Evolutionary conservation across 768 basidiomycete genomes (phyloP).

Genomic region (Xanthoconium stramineum): DNA sequence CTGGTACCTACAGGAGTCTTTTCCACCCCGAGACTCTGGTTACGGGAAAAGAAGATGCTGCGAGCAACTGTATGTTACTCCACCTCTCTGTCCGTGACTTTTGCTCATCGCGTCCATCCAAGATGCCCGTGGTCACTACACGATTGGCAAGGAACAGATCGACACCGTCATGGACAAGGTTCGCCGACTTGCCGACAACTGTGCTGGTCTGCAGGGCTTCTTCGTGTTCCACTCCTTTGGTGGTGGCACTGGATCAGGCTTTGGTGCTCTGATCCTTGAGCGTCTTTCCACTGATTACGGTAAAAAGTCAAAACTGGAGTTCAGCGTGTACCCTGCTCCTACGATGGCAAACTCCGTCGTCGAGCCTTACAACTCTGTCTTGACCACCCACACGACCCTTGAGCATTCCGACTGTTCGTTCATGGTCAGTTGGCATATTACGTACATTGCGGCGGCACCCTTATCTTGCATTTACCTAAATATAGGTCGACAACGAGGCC

Average conservation of each 20-base stretch:
- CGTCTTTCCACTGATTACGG: constrained; percentile 96
- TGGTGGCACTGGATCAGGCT: constrained; percentile 97
- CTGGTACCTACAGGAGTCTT: constrained; percentile 90
- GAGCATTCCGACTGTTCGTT: constrained; percentile 99
- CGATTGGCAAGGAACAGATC: constrained; percentile 97
- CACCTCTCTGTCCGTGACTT: background rate
- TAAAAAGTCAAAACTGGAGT: constrained; percentile 98
- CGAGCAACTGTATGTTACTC: constrained; percentile 84
- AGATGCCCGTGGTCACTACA: constrained; percentile 99
- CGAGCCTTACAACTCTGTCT: constrained; percentile 95
- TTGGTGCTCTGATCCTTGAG: constrained; percentile 94
- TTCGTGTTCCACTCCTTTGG: constrained; percentile 99
- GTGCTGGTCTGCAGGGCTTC: constrained; percentile 95
- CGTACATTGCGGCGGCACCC: background rate
- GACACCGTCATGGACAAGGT: constrained; percentile 95
- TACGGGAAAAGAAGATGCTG: constrained; percentile 98
- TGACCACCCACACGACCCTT: constrained; percentile 97
- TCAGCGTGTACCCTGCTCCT: constrained; percentile 94
- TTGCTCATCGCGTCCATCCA: constrained; percentile 6
- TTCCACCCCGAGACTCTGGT: constrained; percentile 99
- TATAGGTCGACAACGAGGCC: constrained; percentile 80
- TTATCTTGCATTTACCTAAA: background rate
- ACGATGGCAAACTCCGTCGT: constrained; percentile 93
- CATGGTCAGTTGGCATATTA: constrained; percentile 59
- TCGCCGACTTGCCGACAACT: constrained; percentile 93